Base-by-base conservation (phyloP, 2,329 filamentous ascomycete species). In the Aureobasidium sp. region DNA sequence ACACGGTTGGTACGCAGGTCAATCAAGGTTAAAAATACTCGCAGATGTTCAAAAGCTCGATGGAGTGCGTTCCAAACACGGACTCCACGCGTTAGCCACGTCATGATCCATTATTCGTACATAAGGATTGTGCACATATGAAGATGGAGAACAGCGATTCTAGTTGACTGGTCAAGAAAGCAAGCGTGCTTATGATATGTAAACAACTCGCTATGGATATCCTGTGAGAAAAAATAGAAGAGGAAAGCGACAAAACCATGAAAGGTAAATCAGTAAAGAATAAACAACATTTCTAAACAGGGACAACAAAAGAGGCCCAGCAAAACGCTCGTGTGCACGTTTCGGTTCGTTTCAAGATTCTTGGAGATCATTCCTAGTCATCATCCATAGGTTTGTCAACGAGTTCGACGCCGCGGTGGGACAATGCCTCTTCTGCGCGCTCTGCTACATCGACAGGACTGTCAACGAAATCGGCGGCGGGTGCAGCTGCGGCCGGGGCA, bases 381-480 rank as follows among this genome's bases (percentile, higher is more conserved):
- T 65, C 64, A 51, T 90, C 87, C 86, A 91, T 90, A n/a, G 88
- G 86, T 74, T 84, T 86, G 72, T 91, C 88, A 69, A 85, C 84
- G 69, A 91, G 78, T 67, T 85, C 87, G 46, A 91, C 87, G 7
- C 86, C 84, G 56, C 77, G 73, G 50, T 70, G 57, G 29, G 46
- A 26, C 29, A 46, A 26, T 23, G 68, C 61, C 72, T 72, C 62
- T 67, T 63, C 65, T 76, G 63, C 71, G 53, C 65, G 64, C 17
- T 61, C 53, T 15, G 56, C 63, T 15, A 58, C 60, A 20, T 66
- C 68, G 15, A 67, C 63, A 3, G 66, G 64, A 26, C 65, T 65
- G 29, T 68, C 64, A 5, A 63, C 62, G 6, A 65, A 58, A 4
- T 66, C 62, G 5, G 69, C 72, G 51, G 75, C 53, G 65, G 73